Conservation (phyloP, 176 grass and related monocot genomes). For the Ensete ventricosum region DNA sequence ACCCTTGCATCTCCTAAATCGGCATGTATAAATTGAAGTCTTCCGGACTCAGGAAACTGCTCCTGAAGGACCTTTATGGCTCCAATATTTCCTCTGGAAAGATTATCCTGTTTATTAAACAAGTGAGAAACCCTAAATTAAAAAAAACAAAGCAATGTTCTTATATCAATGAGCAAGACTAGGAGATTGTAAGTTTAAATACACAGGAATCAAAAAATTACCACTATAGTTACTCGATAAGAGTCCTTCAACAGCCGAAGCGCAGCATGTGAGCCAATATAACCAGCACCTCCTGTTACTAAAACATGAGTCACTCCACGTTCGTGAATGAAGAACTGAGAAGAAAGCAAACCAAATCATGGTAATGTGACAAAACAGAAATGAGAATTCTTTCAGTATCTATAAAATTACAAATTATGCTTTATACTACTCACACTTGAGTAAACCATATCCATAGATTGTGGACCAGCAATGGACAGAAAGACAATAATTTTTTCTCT, state of each 20-base stretch:
- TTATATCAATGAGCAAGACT: too few species aligned
- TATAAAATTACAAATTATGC: too few species aligned
- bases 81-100: slow-evolving; percentile 81
- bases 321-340: slow-evolving; percentile 73
- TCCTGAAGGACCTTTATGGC: slow-evolving; percentile 67
- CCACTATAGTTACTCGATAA: slow-evolving; percentile 92
- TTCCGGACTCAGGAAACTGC: slow-evolving; percentile 51
- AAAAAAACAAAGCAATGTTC: background rate
- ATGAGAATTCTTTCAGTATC: too few species aligned
- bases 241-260: slow-evolving; percentile 67
- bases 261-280: slow-evolving; percentile 80
- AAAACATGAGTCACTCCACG: slow-evolving; percentile 69
- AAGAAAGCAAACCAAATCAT: slow-evolving; percentile 21
- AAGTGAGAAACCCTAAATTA: background rate
- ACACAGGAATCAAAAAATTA: slow-evolving; percentile 12
- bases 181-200: too few species aligned
- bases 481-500: too few species aligned
- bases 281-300: slow-evolving; percentile 75
- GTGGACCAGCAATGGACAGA: too few species aligned
- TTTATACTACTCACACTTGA: too few species aligned
- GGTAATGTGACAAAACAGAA: slow-evolving; percentile 2
- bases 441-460: too few species aligned
- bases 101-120: slow-evolving; percentile 47
- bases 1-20: slow-evolving; percentile 69
- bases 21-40: slow-evolving; percentile 76